Base-by-base conservation (phyloP, 2,329 filamentous ascomycete species). In the Diaporthe batatas region DNA sequence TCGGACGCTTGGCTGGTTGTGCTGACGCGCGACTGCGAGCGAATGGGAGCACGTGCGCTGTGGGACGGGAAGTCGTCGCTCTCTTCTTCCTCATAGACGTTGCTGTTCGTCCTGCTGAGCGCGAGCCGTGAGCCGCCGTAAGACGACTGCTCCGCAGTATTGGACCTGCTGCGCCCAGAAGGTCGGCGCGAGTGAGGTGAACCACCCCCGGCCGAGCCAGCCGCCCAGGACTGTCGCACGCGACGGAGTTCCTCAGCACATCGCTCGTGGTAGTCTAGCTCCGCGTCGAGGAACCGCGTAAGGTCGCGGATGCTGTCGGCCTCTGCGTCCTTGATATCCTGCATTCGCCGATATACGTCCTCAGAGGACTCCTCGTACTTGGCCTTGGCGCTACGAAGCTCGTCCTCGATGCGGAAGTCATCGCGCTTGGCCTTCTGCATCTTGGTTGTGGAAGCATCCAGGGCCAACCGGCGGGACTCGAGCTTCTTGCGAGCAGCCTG, bases 281-380 rank as follows among this genome's bases (percentile, higher is more conserved):
- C 93, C 53, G 94, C 93, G 75, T 98, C 95, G 68, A 98, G 85
- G 81, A 98, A 97, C 23, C 90, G 86, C 4, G 91, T 91, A 72
- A 98, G 85, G 79, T 98, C 94, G 62, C 89, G 87, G 54, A 98
- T 90, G 79, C 92, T 94, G 75, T 98, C 96, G 55, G 87, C 88
- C 82, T 98, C 96, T 29, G 94, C 90, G 78, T 98, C 95, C 84
- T 96, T 96, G 84, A 98, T 97, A 79, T 98, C 96, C 83, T 97
- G 91, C 96, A 98, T 98, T 71, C 96, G 90, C 73, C 96, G 91
- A 77, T 92, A 89, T 70, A 98, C 95, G 78, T 98, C 96, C 79
- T 98, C 96, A 79, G 90, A 96, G 21, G 94, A 92, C 84, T 98
- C 96, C 80, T 98, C 96, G 80, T 98, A 98, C 84, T 98, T 98